Evolutionary conservation across 345 rosid genomes (phyloP).

Genomic region (Aquilaria sinensis): DNA sequence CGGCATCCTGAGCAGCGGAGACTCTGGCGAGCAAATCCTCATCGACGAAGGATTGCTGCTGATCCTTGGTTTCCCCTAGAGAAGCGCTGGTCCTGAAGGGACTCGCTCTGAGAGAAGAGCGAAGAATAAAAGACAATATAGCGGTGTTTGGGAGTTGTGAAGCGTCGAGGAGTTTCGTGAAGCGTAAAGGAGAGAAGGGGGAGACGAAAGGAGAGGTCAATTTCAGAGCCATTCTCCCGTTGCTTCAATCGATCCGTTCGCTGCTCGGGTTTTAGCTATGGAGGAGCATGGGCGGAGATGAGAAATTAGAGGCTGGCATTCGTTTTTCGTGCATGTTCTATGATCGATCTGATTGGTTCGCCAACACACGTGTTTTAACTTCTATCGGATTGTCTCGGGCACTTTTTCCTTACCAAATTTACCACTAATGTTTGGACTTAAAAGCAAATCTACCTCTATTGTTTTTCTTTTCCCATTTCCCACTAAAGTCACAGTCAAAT

Average conservation of each 20-base stretch:
- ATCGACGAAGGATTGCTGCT: constrained; percentile 23
- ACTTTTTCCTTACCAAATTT: too few relatives aligned
- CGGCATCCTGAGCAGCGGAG: constrained; percentile 52
- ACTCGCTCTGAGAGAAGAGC: constrained; percentile 13
- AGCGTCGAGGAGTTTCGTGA: constrained; percentile 26
- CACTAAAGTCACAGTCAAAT: too few relatives aligned
- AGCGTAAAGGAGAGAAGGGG: constrained; percentile 24
- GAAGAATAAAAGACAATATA: constrained; percentile 25
- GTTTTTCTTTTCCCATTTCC: too few relatives aligned
- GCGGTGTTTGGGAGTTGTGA: constrained; percentile 20
- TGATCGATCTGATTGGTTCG: background rate
- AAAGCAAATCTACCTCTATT: too few relatives aligned
- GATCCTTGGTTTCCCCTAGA: constrained; percentile 22
- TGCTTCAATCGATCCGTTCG: constrained; percentile 43
- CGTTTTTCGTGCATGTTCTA: background rate
- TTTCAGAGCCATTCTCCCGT: constrained; percentile 25
- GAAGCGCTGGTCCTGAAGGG: constrained; percentile 30
- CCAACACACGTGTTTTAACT: background rate
- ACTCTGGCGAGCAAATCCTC: constrained; percentile 40
- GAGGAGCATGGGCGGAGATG: constrained; percentile 24
- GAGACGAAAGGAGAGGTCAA: constrained; percentile 36
- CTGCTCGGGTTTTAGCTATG: constrained; percentile 37
- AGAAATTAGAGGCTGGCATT: constrained; percentile 39
- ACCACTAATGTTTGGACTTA: too few relatives aligned
- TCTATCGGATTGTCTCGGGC: background rate